Conservation (phyloP, 139 green algal genomes). For the Tetraselmis striata region DNA sequence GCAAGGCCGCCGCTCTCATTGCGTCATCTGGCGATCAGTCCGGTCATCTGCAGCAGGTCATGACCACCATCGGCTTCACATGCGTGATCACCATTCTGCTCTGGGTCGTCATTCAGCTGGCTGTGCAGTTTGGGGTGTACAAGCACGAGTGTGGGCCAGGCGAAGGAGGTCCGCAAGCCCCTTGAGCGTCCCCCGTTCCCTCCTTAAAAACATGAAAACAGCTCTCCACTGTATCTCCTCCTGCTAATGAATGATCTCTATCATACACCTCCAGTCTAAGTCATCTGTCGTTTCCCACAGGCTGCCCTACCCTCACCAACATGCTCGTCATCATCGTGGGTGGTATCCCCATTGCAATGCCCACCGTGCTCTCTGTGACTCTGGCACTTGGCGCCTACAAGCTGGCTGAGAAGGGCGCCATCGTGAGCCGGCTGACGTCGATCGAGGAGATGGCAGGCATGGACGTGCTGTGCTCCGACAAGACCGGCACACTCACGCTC, state of each 20-base stretch:
- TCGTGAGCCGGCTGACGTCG: slow-evolving; percentile 78
- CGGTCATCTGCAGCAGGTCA: slow-evolving; percentile 75
- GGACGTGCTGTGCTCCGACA: slow-evolving; percentile 88
- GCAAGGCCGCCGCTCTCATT: slow-evolving; percentile 74
- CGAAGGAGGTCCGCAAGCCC: slow-evolving; percentile 22
- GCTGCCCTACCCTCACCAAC: slow-evolving; percentile 75
- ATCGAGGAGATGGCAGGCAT: slow-evolving; percentile 90
- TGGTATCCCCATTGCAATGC: slow-evolving; percentile 91
- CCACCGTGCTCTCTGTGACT: slow-evolving; percentile 81
- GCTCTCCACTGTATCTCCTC: too few species aligned
- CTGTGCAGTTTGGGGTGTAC: slow-evolving; percentile 68
- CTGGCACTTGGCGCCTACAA: slow-evolving; percentile 77
- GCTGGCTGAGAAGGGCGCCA: slow-evolving; percentile 80
- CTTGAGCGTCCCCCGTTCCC: too few species aligned
- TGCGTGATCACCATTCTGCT: slow-evolving; percentile 76
- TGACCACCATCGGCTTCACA: slow-evolving; percentile 72
- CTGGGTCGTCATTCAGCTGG: slow-evolving; percentile 67
- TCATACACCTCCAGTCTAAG: too few species aligned
- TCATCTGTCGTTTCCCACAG: too few species aligned
- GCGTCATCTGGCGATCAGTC: slow-evolving; percentile 36
- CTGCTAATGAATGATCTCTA: slow-evolving; percentile 2
- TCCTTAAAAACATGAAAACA: too few species aligned
- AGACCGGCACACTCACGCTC: slow-evolving; percentile 82
- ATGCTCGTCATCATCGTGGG: slow-evolving; percentile 86
- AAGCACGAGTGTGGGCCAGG: slow-evolving; percentile 49